These are phyloP conservation scores for Cladosporium velox DNA, from an alignment of 2,329 filamentous ascomycete species.

Conservation along the genomic window DNA sequence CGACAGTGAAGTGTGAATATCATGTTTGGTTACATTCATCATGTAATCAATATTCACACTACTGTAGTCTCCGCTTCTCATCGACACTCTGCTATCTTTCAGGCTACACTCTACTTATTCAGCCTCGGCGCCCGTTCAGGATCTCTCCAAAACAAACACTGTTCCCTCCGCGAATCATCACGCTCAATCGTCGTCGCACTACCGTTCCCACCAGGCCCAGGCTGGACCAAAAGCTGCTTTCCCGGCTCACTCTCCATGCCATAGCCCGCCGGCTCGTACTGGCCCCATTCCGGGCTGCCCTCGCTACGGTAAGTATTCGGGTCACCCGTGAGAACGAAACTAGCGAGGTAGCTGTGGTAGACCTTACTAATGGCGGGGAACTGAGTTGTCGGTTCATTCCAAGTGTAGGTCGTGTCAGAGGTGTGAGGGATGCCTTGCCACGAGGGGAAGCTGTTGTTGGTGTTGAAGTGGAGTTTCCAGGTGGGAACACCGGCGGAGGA, in stretches of 20 bases:
- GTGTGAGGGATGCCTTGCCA: conserved; percentile 20
- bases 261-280: conserved; percentile 11
- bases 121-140: conserved; percentile 15
- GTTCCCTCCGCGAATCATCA: conserved; percentile 9
- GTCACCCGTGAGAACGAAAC: conserved; percentile 67
- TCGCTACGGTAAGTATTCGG: conserved; percentile 60
- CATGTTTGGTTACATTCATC: background rate
- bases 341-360: conserved; percentile 66
- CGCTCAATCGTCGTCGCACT: conserved; percentile 5
- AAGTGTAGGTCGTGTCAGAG: conserved; percentile 14
- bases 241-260: background rate
- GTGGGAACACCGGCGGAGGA: conserved; percentile 12
- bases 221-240: conserved; percentile 18
- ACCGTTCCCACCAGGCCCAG: background rate
- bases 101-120: conserved; percentile 10
- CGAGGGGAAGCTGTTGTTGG: conserved; percentile 12
- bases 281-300: conserved; percentile 54
- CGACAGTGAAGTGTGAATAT: background rate
- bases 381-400: conserved; percentile 14
- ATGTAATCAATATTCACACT: background rate
- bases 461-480: conserved; percentile 21
- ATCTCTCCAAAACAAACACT: conserved; percentile 21
- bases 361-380: conserved; percentile 8
- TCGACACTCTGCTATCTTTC: background rate
- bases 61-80: background rate